phyloP scores from a whole-genome alignment of 202 grass and related monocot genomes.

The Panicum virgatum region DNA sequence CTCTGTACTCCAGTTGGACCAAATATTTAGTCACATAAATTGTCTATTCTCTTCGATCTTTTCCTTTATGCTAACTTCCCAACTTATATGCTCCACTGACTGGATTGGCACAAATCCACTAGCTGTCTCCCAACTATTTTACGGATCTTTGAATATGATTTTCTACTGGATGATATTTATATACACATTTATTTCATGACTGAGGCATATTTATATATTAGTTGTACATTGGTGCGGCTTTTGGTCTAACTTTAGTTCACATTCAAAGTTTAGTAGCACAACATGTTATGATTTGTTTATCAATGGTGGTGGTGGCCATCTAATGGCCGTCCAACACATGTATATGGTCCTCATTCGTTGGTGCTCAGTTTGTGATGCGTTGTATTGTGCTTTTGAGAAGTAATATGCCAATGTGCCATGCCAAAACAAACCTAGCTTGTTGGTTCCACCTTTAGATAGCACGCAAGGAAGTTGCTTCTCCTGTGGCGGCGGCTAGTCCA shows the following conservation, averaged over 20 bases:
- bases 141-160: neutral
- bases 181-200: neutral
- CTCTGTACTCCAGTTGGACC: neutral
- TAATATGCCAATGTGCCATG: slow-evolving; percentile 30
- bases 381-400: slow-evolving; percentile 10
- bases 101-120: slow-evolving; percentile 20
- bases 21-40: neutral
- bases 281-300: neutral
- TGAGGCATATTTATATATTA: neutral
- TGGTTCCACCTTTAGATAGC: neutral
- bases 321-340: neutral
- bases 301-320: neutral
- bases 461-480: neutral
- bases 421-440: neutral
- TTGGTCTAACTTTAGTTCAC: neutral
- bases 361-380: neutral
- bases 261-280: neutral
- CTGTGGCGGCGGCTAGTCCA: neutral
- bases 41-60: neutral
- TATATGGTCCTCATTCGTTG: neutral
- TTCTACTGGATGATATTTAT: neutral
- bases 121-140: neutral
- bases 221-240: neutral
- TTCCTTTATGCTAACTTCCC: neutral
- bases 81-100: slow-evolving; percentile 29